Conservation (phyloP, 2,329 filamentous ascomycete species). For the Ophiosphaerella herpotricha region DNA sequence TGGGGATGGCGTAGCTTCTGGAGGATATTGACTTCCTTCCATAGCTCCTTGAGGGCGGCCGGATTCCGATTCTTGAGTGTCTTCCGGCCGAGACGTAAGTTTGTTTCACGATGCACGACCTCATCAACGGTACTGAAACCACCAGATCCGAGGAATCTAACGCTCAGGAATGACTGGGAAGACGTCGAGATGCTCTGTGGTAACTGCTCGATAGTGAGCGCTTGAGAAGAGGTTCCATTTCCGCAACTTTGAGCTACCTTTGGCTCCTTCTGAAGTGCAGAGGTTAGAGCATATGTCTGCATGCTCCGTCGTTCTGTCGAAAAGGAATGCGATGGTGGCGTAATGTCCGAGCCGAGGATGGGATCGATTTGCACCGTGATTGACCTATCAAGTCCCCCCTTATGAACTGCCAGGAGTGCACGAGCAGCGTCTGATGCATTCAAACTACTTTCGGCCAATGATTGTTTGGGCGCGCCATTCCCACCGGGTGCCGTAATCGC, state of each 20-base stretch:
- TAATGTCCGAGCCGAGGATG: too few species aligned
- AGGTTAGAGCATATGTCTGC: not conserved
- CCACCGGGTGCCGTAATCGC: not conserved
- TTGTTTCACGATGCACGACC: constrained; percentile 42
- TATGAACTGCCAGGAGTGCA: too few species aligned
- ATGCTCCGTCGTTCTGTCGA: not conserved
- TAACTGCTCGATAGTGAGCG: not conserved
- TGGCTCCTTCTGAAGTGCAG: not conserved
- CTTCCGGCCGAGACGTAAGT: constrained; percentile 40
- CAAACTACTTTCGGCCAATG: too few species aligned
- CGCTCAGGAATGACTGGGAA: constrained; percentile 38
- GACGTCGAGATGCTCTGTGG: constrained; percentile 9
- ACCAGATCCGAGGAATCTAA: constrained; percentile 42
- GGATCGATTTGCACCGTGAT: too few species aligned
- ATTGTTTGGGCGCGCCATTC: too few species aligned
- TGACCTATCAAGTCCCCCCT: too few species aligned
- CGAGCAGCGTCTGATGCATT: too few species aligned
- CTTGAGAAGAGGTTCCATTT: not conserved
- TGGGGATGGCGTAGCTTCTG: constrained; percentile 47
- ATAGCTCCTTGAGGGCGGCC: constrained; percentile 38
- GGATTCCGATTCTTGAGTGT: constrained; percentile 44
- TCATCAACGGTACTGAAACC: constrained; percentile 47
- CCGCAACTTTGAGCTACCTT: constrained; percentile 1
- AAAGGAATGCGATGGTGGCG: not conserved
- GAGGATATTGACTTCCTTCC: constrained; percentile 42